Evolutionary conservation across 169 alveolate species (phyloP), one percentile per base, ranked within the genome.

Genomic region (Cardiosporidium cionae): DNA sequence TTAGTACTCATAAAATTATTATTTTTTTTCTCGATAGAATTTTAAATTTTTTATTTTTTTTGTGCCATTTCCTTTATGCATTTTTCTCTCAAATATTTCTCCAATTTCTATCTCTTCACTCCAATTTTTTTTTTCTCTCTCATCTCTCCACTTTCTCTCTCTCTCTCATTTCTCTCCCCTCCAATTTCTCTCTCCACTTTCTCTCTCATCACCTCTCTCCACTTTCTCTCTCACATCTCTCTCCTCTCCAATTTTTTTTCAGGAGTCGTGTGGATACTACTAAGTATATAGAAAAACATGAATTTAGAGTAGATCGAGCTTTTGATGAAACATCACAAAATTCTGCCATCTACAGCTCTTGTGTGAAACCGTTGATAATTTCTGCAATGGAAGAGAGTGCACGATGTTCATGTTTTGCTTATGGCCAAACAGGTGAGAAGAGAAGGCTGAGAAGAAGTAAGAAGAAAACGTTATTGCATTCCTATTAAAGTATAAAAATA

Each of bases 401-500:
- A 7, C 84, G 78, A 52, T 77, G 87, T 25, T 81, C 93, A 32
- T 86, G 91, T 81, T 90, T 90, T 73, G 95, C 95, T n/a, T 90
- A 88, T 65, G 95, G 94, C 0, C 90, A 90, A 69, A 88, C 94
- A 0, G 93, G 93, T 68, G n/a, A 28, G 74, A 9, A 3, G 9
- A 22, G 16, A 32, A 5, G 29, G 9, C 9, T 9, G 23, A 9
- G 5, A 25, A 34, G 29, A 9, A 25, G 68, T 6, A 7, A 5
- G 68, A 29, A 62, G 29, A 29, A 62, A 6, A 62, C 52, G 5
- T 5, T 62, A 5, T 5, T 6, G 9, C 6, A 7, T 9, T 62
- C 68, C n/a, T n/a, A n/a, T n/a, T n/a, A n/a, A n/a, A n/a, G n/a
- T n/a, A n/a, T n/a, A n/a, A n/a, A n/a, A n/a, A n/a, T n/a, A n/a